Evolutionary conservation across 2,329 filamentous ascomycete genomes (phyloP).

Genomic region (Aspergillus sp.): DNA sequence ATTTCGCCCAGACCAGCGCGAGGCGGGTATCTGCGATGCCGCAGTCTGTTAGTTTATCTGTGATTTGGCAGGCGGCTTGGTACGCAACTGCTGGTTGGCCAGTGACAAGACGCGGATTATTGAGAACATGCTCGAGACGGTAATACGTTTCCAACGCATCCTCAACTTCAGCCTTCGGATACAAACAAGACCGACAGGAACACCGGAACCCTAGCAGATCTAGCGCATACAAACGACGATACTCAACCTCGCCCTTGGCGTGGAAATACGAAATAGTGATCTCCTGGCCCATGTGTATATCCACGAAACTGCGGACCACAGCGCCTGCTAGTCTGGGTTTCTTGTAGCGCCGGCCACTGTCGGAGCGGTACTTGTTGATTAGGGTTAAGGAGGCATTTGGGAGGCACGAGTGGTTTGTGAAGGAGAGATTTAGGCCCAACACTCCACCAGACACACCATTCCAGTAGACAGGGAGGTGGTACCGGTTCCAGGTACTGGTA

Average conservation of each 20-base stretch:
- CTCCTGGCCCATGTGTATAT: constrained; percentile 19
- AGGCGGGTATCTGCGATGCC: constrained; percentile 11
- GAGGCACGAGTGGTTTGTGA: constrained; percentile 20
- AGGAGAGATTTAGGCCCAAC: constrained; percentile 10
- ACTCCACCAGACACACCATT: background rate
- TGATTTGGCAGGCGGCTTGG: constrained; percentile 7
- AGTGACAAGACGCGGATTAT: constrained; percentile 1
- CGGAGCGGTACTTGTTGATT: constrained; percentile 2
- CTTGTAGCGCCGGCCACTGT: background rate
- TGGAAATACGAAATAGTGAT: constrained; percentile 18
- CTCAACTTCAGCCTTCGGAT: constrained; percentile 7
- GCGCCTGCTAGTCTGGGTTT: constrained; percentile 1
- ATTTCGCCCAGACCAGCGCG: constrained; percentile 12
- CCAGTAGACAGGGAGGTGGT: constrained; percentile 2
- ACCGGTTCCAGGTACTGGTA: constrained; percentile 6
- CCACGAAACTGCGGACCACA: constrained; percentile 9
- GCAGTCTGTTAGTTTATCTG: background rate
- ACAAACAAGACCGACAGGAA: constrained; percentile 15
- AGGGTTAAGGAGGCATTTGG: constrained; percentile 16
- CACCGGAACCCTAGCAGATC: constrained; percentile 18
- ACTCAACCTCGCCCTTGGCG: background rate
- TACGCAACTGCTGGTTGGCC: constrained; percentile 10
- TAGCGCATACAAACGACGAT: constrained; percentile 9
- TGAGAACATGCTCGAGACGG: constrained; percentile 4
- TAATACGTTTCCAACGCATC: constrained; percentile 4